Evolutionary conservation across 352 stramenopile genomes (phyloP), one percentile per base, ranked within the genome.

Genomic region (Phytophthora gonapodyides): DNA sequence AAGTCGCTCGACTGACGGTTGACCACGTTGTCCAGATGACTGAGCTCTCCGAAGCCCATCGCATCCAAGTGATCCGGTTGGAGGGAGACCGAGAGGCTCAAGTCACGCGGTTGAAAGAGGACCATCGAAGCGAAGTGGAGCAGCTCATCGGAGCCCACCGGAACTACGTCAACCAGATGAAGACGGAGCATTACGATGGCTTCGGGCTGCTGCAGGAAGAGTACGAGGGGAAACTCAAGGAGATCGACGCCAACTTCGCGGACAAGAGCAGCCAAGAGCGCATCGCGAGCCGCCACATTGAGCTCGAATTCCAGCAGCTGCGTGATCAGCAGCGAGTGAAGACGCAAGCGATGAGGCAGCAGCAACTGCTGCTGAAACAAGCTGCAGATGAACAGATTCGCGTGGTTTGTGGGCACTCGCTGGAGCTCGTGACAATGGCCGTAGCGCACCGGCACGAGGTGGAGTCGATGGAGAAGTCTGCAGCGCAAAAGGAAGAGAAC

Each of bases 321-420:
- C 31, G 21, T 35, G 24, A 30, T 15, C 15, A 65, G 11, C 47
- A 65, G 9, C 38, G 21, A 30, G 5, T 31, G 9, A 36, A 64
- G 31, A 53, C 36, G 1, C 42, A 3, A 9, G 54, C 35, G 19
- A 13, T 54, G 13, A 40, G 24, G 5, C 33, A 64, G 11, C 50
- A 62, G 15, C 43, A 50, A 27, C 3, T 42, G 12, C 7, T 44
- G 19, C 19, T 56, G n/a, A 44, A 42, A 30, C 49, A 61, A 44
- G 34, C 61, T 24, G 43, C 46, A 67, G 43, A 68, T 9, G 50
- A 75, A 9, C 50, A 54, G 12, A 56, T 68, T 43, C 67, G 47
- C 17, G 17, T 38, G 17, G 36, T 47, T 19, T 75, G 57, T 49
- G 46, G 54, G 9, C 46, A 68, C 30, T 46, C 37, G 10, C 24